phyloP scores from a whole-genome alignment of 129 eudicot species.

The Cynara cardunculus region DNA sequence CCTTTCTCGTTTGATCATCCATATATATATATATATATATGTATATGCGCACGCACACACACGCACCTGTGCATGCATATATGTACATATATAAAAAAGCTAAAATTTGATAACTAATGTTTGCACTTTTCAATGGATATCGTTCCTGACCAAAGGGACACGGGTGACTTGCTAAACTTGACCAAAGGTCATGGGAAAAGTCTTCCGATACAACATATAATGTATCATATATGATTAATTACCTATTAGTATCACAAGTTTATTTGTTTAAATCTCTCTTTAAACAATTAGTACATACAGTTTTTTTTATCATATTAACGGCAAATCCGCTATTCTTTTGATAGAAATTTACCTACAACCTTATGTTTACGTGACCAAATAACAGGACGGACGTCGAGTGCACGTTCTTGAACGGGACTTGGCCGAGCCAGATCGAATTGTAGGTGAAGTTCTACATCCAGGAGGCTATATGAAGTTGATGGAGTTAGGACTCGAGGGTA shows the following conservation, averaged over 20 bases:
- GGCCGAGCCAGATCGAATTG: conserved; percentile 48
- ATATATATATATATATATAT: too few relatives aligned
- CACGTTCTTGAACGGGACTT: conserved; percentile 55
- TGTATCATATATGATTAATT: neutral
- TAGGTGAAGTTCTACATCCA: conserved; percentile 60
- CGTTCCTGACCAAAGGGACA: too few relatives aligned
- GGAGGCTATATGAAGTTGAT: conserved; percentile 51
- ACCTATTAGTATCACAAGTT: neutral
- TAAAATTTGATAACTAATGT: too few relatives aligned
- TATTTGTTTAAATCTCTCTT: neutral
- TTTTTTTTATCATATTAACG: neutral
- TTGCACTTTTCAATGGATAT: too few relatives aligned
- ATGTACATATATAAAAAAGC: too few relatives aligned
- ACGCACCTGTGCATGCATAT: too few relatives aligned
- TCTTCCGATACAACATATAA: neutral
- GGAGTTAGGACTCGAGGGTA: conserved; percentile 60
- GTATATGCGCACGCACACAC: too few relatives aligned
- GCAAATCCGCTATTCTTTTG: neutral
- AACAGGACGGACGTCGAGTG: conserved; percentile 52
- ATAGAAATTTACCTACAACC: neutral
- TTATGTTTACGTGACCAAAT: neutral
- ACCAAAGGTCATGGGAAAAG: neutral
- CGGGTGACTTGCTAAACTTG: neutral
- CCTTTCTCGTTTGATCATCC: too few relatives aligned
- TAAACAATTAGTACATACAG: too few relatives aligned